These are phyloP conservation scores for Mortierella sp. DNA, from an alignment of 371 early-diverging fungal genomes.

Conservation along the genomic window DNA sequence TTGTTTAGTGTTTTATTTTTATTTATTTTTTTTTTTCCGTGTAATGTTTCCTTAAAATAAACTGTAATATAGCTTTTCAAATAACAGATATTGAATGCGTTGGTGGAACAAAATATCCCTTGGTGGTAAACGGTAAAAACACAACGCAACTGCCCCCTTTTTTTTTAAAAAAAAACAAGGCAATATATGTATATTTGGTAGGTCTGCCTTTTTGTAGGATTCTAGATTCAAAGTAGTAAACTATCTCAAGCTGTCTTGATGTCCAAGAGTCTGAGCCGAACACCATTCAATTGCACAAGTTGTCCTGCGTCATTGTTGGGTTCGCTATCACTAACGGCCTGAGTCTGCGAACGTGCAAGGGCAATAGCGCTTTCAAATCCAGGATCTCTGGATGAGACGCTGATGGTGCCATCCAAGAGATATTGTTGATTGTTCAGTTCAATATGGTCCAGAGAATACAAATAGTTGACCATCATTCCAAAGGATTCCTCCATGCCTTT, in stretches of 20 bases:
- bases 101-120: no score
- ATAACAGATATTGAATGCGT: not conserved
- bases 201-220: no score
- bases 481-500: slow-evolving; percentile 83
- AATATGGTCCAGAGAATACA: slow-evolving; percentile 74
- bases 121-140: no score
- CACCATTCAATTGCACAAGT: slow-evolving; percentile 27
- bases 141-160: no score
- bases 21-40: slow-evolving; percentile 2
- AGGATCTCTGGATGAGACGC: slow-evolving; percentile 54
- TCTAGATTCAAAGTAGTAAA: not conserved
- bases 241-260: slow-evolving; percentile 32
- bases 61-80: not conserved
- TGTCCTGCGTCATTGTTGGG: slow-evolving; percentile 13
- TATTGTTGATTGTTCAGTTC: slow-evolving; percentile 83
- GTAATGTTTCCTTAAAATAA: not conserved
- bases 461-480: slow-evolving; percentile 92
- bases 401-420: slow-evolving; percentile 73
- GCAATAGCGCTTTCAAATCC: slow-evolving; percentile 14
- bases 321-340: slow-evolving; percentile 9
- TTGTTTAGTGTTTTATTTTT: not conserved
- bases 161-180: no score
- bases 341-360: not conserved
- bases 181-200: no score
- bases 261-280: slow-evolving; percentile 29